Evolutionary conservation across 208 protist species (phyloP).

Genomic region (Acanthamoeba lenticulata): DNA sequence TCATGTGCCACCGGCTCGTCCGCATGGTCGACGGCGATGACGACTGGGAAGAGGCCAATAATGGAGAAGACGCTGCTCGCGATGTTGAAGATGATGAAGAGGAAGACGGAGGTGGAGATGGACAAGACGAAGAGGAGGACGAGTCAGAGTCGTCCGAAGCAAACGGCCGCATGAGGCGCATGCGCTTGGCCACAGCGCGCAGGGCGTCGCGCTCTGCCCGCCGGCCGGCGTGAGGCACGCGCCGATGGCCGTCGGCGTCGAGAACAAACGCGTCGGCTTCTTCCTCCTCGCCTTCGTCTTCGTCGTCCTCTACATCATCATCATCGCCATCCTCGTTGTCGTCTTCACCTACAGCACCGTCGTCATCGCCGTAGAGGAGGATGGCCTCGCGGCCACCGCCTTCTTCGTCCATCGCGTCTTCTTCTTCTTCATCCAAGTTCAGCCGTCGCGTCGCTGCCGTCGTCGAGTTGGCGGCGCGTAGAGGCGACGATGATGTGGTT

Average conservation of each 20-base stretch:
- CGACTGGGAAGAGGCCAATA: not conserved
- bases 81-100: not conserved
- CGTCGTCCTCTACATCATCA: not conserved
- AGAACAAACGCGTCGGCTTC: not conserved
- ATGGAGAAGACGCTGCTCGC: not conserved
- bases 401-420: slow-evolving; percentile 12
- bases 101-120: too few relatives aligned
- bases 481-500: not conserved
- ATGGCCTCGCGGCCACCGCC: not conserved
- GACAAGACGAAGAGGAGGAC: too few relatives aligned
- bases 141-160: not conserved
- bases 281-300: not conserved
- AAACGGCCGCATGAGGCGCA: slow-evolving; percentile 60
- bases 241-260: not conserved
- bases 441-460: not conserved
- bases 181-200: slow-evolving; percentile 14
- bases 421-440: not conserved
- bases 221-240: not conserved
- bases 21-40: not conserved
- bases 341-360: not conserved
- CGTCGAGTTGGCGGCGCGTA: not conserved
- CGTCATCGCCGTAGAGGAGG: not conserved
- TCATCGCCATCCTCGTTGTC: not conserved
- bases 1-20: not conserved
- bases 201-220: not conserved